These are phyloP conservation scores for Alternaria viburni DNA, from an alignment of 2,329 filamentous ascomycete species.

Conservation along the genomic window DNA sequence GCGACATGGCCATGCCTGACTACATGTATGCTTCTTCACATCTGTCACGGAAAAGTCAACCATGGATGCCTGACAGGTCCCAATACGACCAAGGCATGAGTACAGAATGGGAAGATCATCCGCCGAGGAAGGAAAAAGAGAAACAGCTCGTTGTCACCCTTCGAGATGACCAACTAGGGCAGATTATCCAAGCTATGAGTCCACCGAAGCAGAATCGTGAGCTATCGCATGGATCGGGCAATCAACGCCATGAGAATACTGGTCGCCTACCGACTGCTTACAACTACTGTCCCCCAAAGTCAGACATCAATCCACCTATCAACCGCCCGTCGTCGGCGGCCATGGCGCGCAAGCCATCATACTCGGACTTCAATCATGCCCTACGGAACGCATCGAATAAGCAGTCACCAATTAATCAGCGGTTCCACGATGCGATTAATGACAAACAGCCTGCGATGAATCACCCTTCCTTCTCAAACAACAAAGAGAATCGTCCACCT, in stretches of 20 bases:
- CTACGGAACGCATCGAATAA: slow-evolving; percentile 18
- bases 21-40: slow-evolving; percentile 15
- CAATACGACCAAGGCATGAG: slow-evolving; percentile 1
- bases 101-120: slow-evolving; percentile 7
- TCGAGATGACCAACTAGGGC: slow-evolving; percentile 38
- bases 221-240: background rate
- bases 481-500: slow-evolving; percentile 26
- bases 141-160: slow-evolving; percentile 30
- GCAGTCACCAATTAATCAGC: slow-evolving; percentile 10
- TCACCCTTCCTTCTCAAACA: slow-evolving; percentile 11
- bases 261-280: slow-evolving; percentile 7
- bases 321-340: slow-evolving; percentile 32
- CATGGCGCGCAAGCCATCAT: slow-evolving; percentile 33
- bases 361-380: slow-evolving; percentile 22
- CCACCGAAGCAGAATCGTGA: slow-evolving; percentile 66
- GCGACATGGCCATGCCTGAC: slow-evolving; percentile 27
- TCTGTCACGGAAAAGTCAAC: slow-evolving; percentile 9
- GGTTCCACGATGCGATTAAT: slow-evolving; percentile 1
- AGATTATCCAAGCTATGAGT: slow-evolving; percentile 33
- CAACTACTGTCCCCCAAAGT: slow-evolving; percentile 22
- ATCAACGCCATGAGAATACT: slow-evolving; percentile 3
- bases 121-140: slow-evolving; percentile 9
- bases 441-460: slow-evolving; percentile 4
- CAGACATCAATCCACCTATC: slow-evolving; percentile 15
- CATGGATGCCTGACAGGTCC: slow-evolving; percentile 14